These are phyloP conservation scores for Rhynchosporium agropyri DNA, from an alignment of 2,329 filamentous ascomycete species.

Conservation along the genomic window DNA sequence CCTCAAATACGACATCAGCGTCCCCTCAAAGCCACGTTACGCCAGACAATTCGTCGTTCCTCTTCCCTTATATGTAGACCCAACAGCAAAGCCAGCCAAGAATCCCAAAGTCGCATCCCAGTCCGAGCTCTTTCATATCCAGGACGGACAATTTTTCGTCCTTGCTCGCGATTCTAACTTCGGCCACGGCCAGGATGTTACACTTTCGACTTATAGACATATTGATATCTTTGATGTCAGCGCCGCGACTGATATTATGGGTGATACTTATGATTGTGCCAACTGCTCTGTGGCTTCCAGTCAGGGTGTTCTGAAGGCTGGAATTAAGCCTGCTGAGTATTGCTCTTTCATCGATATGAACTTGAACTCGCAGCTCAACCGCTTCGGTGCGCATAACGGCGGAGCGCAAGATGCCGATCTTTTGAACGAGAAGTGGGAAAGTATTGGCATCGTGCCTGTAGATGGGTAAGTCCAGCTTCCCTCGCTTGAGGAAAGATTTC, in stretches of 20 bases:
- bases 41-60: constrained; percentile 66
- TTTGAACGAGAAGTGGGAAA: constrained; percentile 80
- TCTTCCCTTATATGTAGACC: constrained; percentile 60
- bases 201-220: constrained; percentile 65
- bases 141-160: constrained; percentile 65
- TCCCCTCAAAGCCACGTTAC: constrained; percentile 48
- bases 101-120: constrained; percentile 62
- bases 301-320: constrained; percentile 55
- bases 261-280: constrained; percentile 45
- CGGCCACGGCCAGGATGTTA: constrained; percentile 58
- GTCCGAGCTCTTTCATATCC: constrained; percentile 68
- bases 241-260: constrained; percentile 62
- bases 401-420: constrained; percentile 59
- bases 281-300: constrained; percentile 43
- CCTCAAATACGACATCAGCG: constrained; percentile 63
- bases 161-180: constrained; percentile 64
- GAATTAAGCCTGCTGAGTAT: constrained; percentile 60
- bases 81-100: constrained; percentile 46
- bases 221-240: constrained; percentile 70
- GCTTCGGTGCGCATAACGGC: constrained; percentile 71
- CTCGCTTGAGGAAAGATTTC: neutral
- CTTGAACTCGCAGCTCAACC: constrained; percentile 62
- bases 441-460: constrained; percentile 63
- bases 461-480: constrained; percentile 43
- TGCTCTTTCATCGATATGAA: constrained; percentile 72